phyloP scores from a whole-genome alignment of 345 rosid genomes.

The Populus tremula region DNA sequence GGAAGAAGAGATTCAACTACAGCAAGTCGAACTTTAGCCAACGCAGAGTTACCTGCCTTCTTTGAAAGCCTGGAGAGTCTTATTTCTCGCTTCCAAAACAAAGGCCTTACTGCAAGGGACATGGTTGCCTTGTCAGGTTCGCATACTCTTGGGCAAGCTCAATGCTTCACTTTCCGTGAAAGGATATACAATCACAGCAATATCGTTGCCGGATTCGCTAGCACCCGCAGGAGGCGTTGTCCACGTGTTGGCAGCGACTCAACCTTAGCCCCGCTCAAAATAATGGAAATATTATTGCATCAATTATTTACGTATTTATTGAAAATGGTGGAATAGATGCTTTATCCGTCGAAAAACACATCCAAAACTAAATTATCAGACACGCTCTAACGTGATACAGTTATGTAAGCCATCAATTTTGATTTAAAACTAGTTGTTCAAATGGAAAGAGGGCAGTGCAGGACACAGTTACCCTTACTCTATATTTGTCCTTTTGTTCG shows the following conservation, averaged over 20 bases:
- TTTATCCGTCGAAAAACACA: too few relatives aligned
- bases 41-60: slow-evolving; percentile 12
- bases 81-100: neutral
- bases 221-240: slow-evolving; percentile 12
- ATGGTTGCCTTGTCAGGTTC: slow-evolving; percentile 25
- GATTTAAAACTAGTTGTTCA: too few relatives aligned
- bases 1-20: slow-evolving; percentile 26
- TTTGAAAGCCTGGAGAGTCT: slow-evolving; percentile 1
- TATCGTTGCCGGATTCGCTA: slow-evolving; percentile 18
- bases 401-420: too few relatives aligned
- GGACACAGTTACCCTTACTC: too few relatives aligned
- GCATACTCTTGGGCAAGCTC: slow-evolving; percentile 14
- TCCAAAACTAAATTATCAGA: too few relatives aligned
- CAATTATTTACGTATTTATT: too few relatives aligned
- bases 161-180: neutral
- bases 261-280: slow-evolving; percentile 8
- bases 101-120: slow-evolving; percentile 23
- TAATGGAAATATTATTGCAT: too few relatives aligned
- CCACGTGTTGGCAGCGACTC: neutral
- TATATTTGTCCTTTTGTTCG: too few relatives aligned
- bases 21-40: slow-evolving; percentile 10
- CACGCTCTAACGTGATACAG: too few relatives aligned
- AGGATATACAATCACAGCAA: slow-evolving; percentile 3
- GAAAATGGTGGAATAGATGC: too few relatives aligned
- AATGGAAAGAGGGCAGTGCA: too few relatives aligned